Conservation (phyloP, 2,329 filamentous ascomycete species). For the Magnaporthiopsis poae region DNA sequence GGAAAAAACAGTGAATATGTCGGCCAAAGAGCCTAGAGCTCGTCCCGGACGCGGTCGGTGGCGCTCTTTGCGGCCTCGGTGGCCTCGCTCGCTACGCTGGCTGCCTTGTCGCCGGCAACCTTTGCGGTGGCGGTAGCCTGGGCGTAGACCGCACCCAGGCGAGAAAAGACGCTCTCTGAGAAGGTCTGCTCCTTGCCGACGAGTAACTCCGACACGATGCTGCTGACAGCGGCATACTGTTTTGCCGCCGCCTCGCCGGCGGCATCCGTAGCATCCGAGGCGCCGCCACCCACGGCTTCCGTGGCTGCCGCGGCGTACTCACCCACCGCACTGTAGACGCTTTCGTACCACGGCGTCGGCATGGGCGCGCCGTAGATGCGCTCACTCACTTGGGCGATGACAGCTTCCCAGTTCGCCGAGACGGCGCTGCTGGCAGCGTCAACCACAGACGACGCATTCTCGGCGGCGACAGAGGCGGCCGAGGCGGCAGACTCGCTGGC, state of each 20-base stretch:
- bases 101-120: conserved; percentile 26
- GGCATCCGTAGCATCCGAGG: conserved; percentile 22
- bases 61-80: conserved; percentile 33
- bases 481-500: conserved; percentile 36
- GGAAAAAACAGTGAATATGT: not conserved
- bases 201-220: conserved; percentile 66
- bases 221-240: conserved; percentile 61
- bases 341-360: conserved; percentile 47
- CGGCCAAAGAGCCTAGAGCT: conserved; percentile 22
- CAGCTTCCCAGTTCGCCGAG: conserved; percentile 45
- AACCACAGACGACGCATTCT: conserved; percentile 31
- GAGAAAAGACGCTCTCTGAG: conserved; percentile 67
- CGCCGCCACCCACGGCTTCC: conserved; percentile 26
- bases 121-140: conserved; percentile 47
- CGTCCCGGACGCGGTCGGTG: conserved; percentile 27
- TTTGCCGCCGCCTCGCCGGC: conserved; percentile 29
- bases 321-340: conserved; percentile 36
- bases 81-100: conserved; percentile 29
- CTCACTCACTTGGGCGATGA: conserved; percentile 56
- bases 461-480: conserved; percentile 36
- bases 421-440: conserved; percentile 17
- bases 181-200: conserved; percentile 70
- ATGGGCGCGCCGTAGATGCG: conserved; percentile 61
- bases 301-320: conserved; percentile 52
- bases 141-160: conserved; percentile 62